Evolutionary conservation across 108 stramenopile species (phyloP).

Genomic region (Fistulifera pelliculosa): DNA sequence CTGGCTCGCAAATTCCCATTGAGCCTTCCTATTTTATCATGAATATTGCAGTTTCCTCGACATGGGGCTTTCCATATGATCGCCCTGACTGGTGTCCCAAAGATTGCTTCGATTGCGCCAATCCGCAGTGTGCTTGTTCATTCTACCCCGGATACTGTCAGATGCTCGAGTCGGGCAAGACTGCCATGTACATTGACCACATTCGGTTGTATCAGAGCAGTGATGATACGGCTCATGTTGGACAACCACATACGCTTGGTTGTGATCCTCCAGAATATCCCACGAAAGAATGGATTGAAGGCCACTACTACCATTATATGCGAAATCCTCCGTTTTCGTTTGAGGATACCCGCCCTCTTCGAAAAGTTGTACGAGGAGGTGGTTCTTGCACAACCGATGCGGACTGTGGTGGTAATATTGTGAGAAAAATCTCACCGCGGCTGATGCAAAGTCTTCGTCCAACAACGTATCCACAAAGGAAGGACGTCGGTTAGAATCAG

Average conservation of each 20-base stretch:
- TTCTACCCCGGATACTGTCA: constrained; percentile 83
- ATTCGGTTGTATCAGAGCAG: constrained; percentile 84
- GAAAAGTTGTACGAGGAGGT: constrained; percentile 62
- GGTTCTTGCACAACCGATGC: constrained; percentile 55
- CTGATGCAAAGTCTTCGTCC: constrained; percentile 9
- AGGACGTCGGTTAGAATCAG: not conserved
- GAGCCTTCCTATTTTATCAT: constrained; percentile 90
- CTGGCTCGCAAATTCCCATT: constrained; percentile 86
- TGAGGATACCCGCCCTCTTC: constrained; percentile 57
- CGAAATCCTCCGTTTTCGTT: constrained; percentile 62
- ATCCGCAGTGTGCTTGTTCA: constrained; percentile 81
- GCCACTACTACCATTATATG: constrained; percentile 77
- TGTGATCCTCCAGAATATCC: constrained; percentile 84
- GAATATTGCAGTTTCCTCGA: constrained; percentile 87
- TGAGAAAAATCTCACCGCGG: constrained; percentile 21
- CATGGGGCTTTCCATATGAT: constrained; percentile 92
- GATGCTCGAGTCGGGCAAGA: constrained; percentile 69
- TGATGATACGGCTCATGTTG: constrained; percentile 51
- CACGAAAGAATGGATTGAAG: constrained; percentile 83
- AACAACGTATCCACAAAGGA: not conserved
- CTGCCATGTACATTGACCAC: constrained; percentile 75
- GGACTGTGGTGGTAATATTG: constrained; percentile 65
- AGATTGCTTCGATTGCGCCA: constrained; percentile 75
- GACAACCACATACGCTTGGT: constrained; percentile 66
- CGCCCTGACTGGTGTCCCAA: constrained; percentile 75